Base-by-base conservation (phyloP, 1,284 basidiomycete species). In the Neolentinus lepideus region DNA sequence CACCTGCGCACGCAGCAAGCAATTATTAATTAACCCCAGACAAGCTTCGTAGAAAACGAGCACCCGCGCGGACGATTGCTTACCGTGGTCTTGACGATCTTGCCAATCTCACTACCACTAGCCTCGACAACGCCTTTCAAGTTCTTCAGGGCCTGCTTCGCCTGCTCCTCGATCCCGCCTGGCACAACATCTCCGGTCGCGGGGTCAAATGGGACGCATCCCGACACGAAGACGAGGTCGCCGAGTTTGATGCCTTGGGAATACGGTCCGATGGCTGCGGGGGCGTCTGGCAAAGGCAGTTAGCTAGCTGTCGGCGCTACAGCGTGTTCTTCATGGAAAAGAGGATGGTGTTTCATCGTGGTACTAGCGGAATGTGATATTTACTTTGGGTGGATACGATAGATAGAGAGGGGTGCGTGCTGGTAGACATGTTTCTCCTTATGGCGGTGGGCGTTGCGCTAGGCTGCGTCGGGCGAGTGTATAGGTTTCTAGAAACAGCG, bases 201-300 rank as follows among this genome's bases (percentile, higher is more conserved):
- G 10, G 94, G 91, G 66, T 90, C 83, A 58, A 98, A 77, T 1
- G 93, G 90, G 65, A 98, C 91, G 66, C 88, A 91, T 54, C 96
- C 96, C 4, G 92, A 96, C 51, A 86, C 79, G 75, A 95, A 98
- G 62, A 97, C 83, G 56, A 94, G 79, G 62, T 91, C 85, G 57
- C 92, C 92, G 61, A 84, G 81, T 66, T 90, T 90, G 72, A 94
- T 83, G 9, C 89, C 94, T 74, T 98, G 92, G 3, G 85, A 87
- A 74, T 96, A 97, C 25, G 94, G 94, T 1, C 94, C 94, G 60
- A 96, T 87, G 14, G 94, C 92, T 24, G 85, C 79, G 1, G 93
- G 88, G 2, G 93, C 92, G 66, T 83, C 92, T 94, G 59, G n/a
- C 38, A 26, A 24, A 26, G n/a, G 2, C 29, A 25, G 26, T 31